These are phyloP conservation scores for Escallonia rubra DNA, from an alignment of 129 eudicot species.

Conservation along the genomic window DNA sequence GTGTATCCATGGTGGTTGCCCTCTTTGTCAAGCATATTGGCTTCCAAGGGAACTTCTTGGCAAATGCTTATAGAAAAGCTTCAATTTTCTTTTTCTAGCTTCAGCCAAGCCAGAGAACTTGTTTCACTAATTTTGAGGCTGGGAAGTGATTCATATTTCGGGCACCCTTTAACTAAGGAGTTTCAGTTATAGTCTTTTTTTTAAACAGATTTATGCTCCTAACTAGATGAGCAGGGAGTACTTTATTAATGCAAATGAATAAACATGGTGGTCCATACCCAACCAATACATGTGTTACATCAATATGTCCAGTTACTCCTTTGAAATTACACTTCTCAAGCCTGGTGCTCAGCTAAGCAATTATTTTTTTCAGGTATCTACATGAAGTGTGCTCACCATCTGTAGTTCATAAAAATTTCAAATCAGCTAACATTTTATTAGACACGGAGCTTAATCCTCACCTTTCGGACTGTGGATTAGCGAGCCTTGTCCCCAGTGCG, in stretches of 20 bases:
- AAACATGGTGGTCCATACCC: too few relatives aligned
- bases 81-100: background rate
- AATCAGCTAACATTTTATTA: conserved; percentile 82
- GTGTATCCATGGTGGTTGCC: background rate
- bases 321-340: too few relatives aligned
- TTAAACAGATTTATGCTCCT: too few relatives aligned
- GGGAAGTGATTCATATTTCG: too few relatives aligned
- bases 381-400: conserved; percentile 99
- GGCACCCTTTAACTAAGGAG: too few relatives aligned
- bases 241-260: too few relatives aligned
- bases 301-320: too few relatives aligned
- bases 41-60: background rate
- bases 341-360: conserved; percentile 3
- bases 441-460: conserved; percentile 91
- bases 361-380: conserved; percentile 53
- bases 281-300: too few relatives aligned
- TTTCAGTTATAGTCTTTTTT: too few relatives aligned
- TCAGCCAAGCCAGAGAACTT: background rate
- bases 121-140: too few relatives aligned
- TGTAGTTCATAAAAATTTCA: conserved; percentile 75
- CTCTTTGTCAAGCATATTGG: background rate
- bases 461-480: conserved; percentile 90
- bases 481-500: conserved; percentile 72
- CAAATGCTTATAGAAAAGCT: background rate
- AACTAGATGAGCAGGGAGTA: too few relatives aligned